Evolutionary conservation across 1,284 basidiomycete species (phyloP).

Genomic region (Cryptococcus amylolentus): DNA sequence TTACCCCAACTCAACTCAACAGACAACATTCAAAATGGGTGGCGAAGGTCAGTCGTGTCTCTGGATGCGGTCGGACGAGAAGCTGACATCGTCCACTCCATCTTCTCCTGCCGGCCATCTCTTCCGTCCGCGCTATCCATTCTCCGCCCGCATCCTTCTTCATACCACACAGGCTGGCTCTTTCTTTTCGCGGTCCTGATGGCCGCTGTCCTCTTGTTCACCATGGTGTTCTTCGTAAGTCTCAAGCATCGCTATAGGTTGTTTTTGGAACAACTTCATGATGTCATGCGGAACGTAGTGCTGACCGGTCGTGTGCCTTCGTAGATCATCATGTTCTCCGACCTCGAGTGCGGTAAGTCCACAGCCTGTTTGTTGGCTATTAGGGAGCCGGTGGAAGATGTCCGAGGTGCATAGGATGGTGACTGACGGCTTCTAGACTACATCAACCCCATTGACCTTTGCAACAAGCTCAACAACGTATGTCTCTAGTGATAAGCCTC

Average conservation of each 20-base stretch:
- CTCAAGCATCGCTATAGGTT: neutral
- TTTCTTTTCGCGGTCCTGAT: constrained; percentile 90
- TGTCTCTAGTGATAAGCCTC: constrained; percentile 17
- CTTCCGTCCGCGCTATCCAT: neutral
- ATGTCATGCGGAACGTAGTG: neutral
- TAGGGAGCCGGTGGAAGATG: neutral
- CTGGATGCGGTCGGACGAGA: neutral
- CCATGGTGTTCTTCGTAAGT: constrained; percentile 97
- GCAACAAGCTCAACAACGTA: constrained; percentile 99
- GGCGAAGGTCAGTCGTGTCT: constrained; percentile 39
- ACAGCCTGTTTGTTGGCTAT: neutral
- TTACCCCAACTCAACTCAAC: neutral
- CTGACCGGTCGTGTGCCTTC: neutral
- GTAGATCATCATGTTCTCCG: constrained; percentile 99
- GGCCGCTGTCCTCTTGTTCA: constrained; percentile 88
- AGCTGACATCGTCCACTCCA: neutral
- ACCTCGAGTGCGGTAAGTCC: constrained; percentile 73
- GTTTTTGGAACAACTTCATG: neutral
- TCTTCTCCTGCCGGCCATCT: neutral
- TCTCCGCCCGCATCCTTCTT: neutral
- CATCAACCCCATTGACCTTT: constrained; percentile 99
- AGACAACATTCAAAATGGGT: constrained; percentile 34
- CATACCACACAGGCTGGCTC: constrained; percentile 68
- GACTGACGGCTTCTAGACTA: constrained; percentile 58
- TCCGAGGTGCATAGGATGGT: neutral